Evolutionary conservation across 1,139 yeast species (phyloP), one percentile per base, ranked within the genome.

Genomic region (Suhomyces maxii): DNA sequence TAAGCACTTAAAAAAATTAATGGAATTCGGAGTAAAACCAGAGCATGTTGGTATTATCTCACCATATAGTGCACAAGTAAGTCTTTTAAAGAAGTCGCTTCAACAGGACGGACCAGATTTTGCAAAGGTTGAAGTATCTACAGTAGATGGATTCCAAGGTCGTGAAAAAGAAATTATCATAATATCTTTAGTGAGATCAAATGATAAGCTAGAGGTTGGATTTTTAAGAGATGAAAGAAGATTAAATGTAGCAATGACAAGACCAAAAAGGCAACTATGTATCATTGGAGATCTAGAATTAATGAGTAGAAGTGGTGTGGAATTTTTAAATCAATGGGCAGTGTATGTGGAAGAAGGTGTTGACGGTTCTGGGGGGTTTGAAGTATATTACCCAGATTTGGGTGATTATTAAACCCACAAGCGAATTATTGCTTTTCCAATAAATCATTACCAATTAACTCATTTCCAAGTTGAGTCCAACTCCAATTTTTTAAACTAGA

Each of bases 11-110:
- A 59, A 65, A 11, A 61, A 69, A 26, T 68, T 91, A 36, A 46
- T 83, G 1, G 59, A 57, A 0, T 58, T 71, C 4, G 84, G 86
- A 3, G 79, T 84, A 0, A 45, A 57, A 2, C 73, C 76, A 35
- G 65, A 68, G 6, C 75, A 75, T 44, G 88, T 91, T 51, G 97
- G 97, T 11, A 70, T 91, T 0, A 89, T 91, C 37, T 82, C 97
- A 0, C 97, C 97, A 0, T 91, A 91, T 63, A 84, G 81, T 56
- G 96, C 96, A 0, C 98, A 91, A 63, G 95, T 89, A 1, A 66
- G 85, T 0, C 57, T 79, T 13, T 56, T 91, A 31, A 82, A 83
- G 49, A 77, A 73, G 44, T 55, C 70, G 7, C 43, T 79, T 28
- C 64, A 73, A 8, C 63, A 62, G 30, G 53, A 51, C 34, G 53